Evolutionary conservation across 768 basidiomycete genomes (phyloP), one percentile per base, ranked within the genome.

Genomic region (Boletus subparvulus): DNA sequence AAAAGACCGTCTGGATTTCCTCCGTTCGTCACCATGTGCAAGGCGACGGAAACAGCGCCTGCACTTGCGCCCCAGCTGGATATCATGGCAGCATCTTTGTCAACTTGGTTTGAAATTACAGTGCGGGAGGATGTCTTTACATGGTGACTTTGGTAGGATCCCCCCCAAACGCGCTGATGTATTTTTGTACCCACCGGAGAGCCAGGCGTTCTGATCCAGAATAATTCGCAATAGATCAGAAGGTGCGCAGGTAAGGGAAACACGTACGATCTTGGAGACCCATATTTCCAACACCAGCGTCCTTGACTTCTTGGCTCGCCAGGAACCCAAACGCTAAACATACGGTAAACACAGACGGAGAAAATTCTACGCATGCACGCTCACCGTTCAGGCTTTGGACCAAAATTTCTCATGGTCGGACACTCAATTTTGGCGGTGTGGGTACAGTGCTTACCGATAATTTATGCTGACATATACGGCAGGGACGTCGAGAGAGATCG

Each of bases 141-240:
- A 72, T 61, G 13, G 73, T 65, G 8, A 77, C 78, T 69, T 78
- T 76, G 12, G n/a, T 62, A n/a, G 73, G 74, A 58, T 81, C 82
- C 14, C 85, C 86, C 12, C 87, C 86, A 59, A 88, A 89, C 0
- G 68, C 66, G 16, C 61, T 73, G 43, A 88, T 85, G 60, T 88
- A 81, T 24, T 75, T 67, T 61, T 87, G 82, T 0, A 88, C 78
- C 87, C 81, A 84, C 59, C 74, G 60, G 11, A 82, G 63, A 1
- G 80, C 81, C 9, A 72, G 59, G 10, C 72, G 63, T 50, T 71
- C 69, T 78, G 60, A n/a, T 28, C 6, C 12, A 1, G 17, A 26
- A 28, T 14, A 13, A 36, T 52, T 26, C 1, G 14, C 1, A 5
- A 26, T 26, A 26, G 26, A 26, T 26, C 26, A 26, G 26, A 26